Evolutionary conservation across 2,329 filamentous ascomycete genomes (phyloP).

Genomic region (Nothophoma quercina): DNA sequence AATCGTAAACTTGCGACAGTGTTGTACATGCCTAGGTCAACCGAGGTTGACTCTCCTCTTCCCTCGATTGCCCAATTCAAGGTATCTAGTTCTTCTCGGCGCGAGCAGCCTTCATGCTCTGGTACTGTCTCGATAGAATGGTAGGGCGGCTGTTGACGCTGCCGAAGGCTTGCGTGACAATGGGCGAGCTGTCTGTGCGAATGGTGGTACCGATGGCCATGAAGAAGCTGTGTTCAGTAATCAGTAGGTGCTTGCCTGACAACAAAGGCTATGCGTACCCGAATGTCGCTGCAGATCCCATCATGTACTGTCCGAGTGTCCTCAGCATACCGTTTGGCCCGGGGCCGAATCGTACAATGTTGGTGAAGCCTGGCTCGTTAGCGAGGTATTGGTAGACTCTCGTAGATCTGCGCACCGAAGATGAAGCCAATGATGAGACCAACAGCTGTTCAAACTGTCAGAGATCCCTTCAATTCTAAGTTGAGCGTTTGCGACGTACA

Average conservation of each 20-base stretch:
- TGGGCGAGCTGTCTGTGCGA: constrained; percentile 84
- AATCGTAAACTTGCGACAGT: constrained; percentile 14
- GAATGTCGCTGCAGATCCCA: constrained; percentile 92
- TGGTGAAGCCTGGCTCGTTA: constrained; percentile 74
- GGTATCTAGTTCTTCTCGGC: constrained; percentile 40
- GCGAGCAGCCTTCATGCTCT: constrained; percentile 33
- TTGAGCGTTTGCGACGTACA: constrained; percentile 69
- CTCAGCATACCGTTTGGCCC: constrained; percentile 93
- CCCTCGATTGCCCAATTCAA: no score
- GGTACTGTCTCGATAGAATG: constrained; percentile 61
- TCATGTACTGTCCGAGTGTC: constrained; percentile 96
- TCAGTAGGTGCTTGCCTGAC: constrained; percentile 21
- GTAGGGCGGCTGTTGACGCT: constrained; percentile 74
- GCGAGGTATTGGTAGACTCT: no score
- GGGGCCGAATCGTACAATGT: constrained; percentile 93
- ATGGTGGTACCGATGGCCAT: constrained; percentile 99
- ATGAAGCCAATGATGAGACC: constrained; percentile 98
- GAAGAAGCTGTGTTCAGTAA: constrained; percentile 73
- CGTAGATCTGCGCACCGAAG: constrained; percentile 81
- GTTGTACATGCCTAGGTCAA: constrained; percentile 25
- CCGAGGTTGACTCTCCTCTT: constrained; percentile 5
- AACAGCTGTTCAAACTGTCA: constrained; percentile 71
- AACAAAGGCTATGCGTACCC: constrained; percentile 66
- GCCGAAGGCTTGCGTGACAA: constrained; percentile 77
- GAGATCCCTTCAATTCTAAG: constrained; percentile 1